Conservation (phyloP, 352 stramenopile species). For the Phytophthora pini region DNA sequence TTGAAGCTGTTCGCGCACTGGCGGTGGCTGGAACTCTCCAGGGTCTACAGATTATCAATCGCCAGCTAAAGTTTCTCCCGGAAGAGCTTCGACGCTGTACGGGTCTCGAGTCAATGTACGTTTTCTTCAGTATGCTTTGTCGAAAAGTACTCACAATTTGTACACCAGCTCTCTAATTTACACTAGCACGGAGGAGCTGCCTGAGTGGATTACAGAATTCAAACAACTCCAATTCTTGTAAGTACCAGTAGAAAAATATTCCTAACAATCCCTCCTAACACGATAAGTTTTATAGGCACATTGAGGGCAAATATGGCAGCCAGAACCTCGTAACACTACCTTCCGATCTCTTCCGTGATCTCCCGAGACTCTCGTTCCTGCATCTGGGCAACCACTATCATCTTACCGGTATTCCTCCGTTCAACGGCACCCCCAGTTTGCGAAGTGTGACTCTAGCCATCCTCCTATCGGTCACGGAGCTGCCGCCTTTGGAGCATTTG, state of each 20-base stretch:
- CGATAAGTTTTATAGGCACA: constrained; percentile 10
- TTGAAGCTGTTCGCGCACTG: too few relatives aligned
- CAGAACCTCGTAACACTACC: constrained; percentile 17
- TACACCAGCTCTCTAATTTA: constrained; percentile 20
- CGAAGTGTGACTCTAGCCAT: constrained; percentile 17
- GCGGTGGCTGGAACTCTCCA: too few relatives aligned
- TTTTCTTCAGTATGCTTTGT: background rate
- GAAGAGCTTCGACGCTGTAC: too few relatives aligned
- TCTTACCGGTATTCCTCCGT: constrained; percentile 9
- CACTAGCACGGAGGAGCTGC: constrained; percentile 24
- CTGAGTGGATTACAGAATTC: constrained; percentile 14
- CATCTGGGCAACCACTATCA: constrained; percentile 25
- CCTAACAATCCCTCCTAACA: too few relatives aligned
- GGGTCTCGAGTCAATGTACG: too few relatives aligned
- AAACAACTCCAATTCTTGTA: constrained; percentile 26
- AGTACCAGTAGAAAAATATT: background rate
- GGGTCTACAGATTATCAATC: too few relatives aligned
- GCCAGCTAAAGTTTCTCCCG: too few relatives aligned
- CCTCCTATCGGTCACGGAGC: constrained; percentile 17
- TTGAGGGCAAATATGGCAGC: constrained; percentile 26
- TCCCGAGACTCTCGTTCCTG: constrained; percentile 23
- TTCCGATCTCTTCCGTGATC: constrained; percentile 13
- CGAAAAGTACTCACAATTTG: background rate
- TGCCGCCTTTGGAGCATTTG: constrained; percentile 16
- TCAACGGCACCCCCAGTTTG: constrained; percentile 16